Evolutionary conservation across 2,329 filamentous ascomycete species (phyloP).

Genomic region (Nannizziopsis arthrosporioides): DNA sequence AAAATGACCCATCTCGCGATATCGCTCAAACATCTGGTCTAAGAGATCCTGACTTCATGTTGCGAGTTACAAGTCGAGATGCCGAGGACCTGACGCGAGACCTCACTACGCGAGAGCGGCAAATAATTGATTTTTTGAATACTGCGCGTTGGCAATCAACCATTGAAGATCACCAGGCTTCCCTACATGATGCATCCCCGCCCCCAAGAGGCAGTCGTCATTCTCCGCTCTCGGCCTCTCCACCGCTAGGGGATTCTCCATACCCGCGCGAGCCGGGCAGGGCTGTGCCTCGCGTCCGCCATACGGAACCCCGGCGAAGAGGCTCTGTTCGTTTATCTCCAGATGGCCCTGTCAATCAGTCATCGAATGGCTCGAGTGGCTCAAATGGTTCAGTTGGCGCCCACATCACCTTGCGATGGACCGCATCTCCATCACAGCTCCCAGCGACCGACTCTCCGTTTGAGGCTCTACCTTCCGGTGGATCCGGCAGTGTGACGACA

Average conservation of each 20-base stretch:
- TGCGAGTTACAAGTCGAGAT: slow-evolving; percentile 14
- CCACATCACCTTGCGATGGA: slow-evolving; percentile 29
- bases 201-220: slow-evolving; percentile 21
- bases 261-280: slow-evolving; percentile 23
- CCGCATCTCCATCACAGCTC: slow-evolving; percentile 31
- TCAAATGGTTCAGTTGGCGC: slow-evolving; percentile 15
- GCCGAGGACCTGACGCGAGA: slow-evolving; percentile 27
- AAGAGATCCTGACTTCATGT: slow-evolving; percentile 1
- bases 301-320: slow-evolving; percentile 27
- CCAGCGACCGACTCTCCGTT: slow-evolving; percentile 21
- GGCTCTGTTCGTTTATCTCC: slow-evolving; percentile 34
- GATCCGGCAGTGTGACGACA: slow-evolving; percentile 12
- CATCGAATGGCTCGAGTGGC: slow-evolving; percentile 4
- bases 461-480: slow-evolving; percentile 17
- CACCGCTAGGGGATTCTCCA: slow-evolving; percentile 23
- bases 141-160: slow-evolving; percentile 30
- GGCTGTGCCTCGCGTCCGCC: slow-evolving; percentile 21
- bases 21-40: not conserved
- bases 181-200: slow-evolving; percentile 10
- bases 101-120: slow-evolving; percentile 32
- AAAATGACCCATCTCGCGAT: not conserved
- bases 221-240: slow-evolving; percentile 23
- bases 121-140: slow-evolving; percentile 35
- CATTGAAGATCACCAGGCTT: slow-evolving; percentile 11
- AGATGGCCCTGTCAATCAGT: slow-evolving; percentile 13